These are phyloP conservation scores for Paramecium octaurelia DNA, from an alignment of 73 alveolate species.

Conservation along the genomic window DNA sequence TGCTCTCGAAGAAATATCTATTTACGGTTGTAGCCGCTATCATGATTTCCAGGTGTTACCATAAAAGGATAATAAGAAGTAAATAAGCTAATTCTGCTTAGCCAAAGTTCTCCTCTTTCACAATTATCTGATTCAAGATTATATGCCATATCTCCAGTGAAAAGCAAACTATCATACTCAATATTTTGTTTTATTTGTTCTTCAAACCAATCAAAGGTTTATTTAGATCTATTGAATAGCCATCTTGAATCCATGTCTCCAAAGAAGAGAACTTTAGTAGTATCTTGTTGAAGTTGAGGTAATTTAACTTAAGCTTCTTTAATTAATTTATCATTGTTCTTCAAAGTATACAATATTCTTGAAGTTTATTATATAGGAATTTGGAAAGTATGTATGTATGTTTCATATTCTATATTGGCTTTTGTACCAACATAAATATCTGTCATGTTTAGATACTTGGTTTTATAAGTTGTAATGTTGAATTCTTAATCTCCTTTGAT, in stretches of 20 bases:
- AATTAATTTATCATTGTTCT: background rate
- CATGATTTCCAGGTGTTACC: slow-evolving; percentile 47
- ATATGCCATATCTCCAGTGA: slow-evolving; percentile 38
- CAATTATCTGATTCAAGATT: slow-evolving; percentile 26
- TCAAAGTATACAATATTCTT: background rate
- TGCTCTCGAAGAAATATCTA: background rate
- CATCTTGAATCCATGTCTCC: slow-evolving; percentile 53
- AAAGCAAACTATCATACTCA: background rate
- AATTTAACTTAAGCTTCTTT: background rate
- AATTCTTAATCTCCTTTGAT: background rate
- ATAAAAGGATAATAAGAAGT: slow-evolving; percentile 17
- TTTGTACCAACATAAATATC: background rate
- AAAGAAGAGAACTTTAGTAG: background rate
- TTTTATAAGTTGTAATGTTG: background rate
- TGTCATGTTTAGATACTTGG: background rate
- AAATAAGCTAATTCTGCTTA: background rate
- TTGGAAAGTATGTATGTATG: background rate
- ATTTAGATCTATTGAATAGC: background rate
- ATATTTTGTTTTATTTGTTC: background rate
- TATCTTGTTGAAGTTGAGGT: background rate
- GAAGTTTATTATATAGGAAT: background rate
- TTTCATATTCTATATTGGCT: background rate
- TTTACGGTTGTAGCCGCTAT: background rate
- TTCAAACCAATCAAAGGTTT: slow-evolving; percentile 39
- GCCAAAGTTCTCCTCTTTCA: background rate